Percentiles rank a stretch among this genome's conserved stretches.
Conservation (phyloP, 2,329 filamentous ascomycete genomes). For the Cordyceps javanica region DNA sequence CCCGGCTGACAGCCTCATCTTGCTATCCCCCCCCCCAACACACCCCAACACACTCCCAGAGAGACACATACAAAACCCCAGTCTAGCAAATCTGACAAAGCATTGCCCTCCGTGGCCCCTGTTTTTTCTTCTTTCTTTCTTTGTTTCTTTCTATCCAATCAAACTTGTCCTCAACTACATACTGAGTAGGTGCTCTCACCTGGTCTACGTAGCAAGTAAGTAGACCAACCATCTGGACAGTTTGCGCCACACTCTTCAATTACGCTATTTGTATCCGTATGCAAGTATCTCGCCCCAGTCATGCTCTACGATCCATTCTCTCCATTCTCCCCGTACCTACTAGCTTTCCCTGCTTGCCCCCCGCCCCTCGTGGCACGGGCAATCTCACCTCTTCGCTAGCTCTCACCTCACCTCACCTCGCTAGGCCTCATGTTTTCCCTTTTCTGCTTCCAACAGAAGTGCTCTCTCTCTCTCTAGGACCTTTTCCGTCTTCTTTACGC, state of each 20-base stretch:
- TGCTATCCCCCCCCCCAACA: background rate
- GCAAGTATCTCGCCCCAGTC: background rate
- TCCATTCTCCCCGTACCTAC: background rate
- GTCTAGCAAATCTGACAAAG: conserved; percentile 5
- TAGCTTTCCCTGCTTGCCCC: no score
- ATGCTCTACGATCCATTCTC: background rate
- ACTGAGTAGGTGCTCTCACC: no score
- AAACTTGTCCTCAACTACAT: no score
- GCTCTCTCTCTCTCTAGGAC: background rate
- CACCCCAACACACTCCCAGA: background rate
- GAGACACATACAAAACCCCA: no score
- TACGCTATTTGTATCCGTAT: no score
- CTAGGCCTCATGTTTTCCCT: background rate
- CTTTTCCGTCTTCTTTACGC: background rate
- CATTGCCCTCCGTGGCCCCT: background rate
- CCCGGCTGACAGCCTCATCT: conserved; percentile 5
- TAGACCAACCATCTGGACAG: no score
- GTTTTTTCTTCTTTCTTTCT: background rate
- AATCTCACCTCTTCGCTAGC: conserved; percentile 11
- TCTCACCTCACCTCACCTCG: conserved; percentile 9
- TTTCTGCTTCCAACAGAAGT: background rate
- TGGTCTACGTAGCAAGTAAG: no score
- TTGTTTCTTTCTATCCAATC: no score
- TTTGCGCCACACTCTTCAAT: no score
- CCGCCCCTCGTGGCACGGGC: background rate